Evolutionary conservation across 371 early-diverging fungal genomes (phyloP).

Genomic region (Rhizopus sp.): DNA sequence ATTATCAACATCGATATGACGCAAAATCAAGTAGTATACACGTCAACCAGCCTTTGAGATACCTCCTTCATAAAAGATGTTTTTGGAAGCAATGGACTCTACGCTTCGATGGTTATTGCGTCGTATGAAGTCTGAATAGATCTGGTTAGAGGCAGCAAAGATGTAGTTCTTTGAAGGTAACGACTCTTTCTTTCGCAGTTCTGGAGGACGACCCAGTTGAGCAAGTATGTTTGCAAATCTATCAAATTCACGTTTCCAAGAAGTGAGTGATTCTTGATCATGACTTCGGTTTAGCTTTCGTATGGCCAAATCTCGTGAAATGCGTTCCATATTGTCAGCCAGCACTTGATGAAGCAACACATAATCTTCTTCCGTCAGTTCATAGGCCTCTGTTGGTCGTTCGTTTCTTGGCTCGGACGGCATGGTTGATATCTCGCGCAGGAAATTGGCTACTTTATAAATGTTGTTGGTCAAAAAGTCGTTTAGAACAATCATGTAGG

Average conservation of each 20-base stretch:
- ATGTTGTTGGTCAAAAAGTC: slow-evolving; percentile 75
- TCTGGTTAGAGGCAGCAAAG: slow-evolving; percentile 47
- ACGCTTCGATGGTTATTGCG: slow-evolving; percentile 63
- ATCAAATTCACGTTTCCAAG: slow-evolving; percentile 60
- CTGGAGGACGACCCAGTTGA: slow-evolving; percentile 76
- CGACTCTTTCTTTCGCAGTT: slow-evolving; percentile 33
- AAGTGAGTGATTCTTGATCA: slow-evolving; percentile 16
- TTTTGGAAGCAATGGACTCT: slow-evolving; percentile 60
- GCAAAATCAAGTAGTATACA: slow-evolving; percentile 81
- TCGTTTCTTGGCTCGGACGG: slow-evolving; percentile 22
- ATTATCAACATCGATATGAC: slow-evolving; percentile 68
- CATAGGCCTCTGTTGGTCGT: slow-evolving; percentile 15
- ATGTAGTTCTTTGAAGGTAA: slow-evolving; percentile 24
- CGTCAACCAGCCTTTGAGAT: slow-evolving; percentile 73
- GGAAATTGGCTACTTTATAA: slow-evolving; percentile 57
- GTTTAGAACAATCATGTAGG: slow-evolving; percentile 85
- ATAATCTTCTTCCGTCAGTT: slow-evolving; percentile 53
- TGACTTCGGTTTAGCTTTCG: slow-evolving; percentile 12
- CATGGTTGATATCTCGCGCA: slow-evolving; percentile 52
- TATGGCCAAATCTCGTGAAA: slow-evolving; percentile 54
- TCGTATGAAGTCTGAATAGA: slow-evolving; percentile 77
- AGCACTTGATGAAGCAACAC: slow-evolving; percentile 65
- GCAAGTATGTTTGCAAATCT: slow-evolving; percentile 78
- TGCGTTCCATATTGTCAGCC: slow-evolving; percentile 65
- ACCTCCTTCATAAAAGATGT: slow-evolving; percentile 79